Conservation (phyloP, 2,329 filamentous ascomycete genomes). For the Monascus ruber region DNA sequence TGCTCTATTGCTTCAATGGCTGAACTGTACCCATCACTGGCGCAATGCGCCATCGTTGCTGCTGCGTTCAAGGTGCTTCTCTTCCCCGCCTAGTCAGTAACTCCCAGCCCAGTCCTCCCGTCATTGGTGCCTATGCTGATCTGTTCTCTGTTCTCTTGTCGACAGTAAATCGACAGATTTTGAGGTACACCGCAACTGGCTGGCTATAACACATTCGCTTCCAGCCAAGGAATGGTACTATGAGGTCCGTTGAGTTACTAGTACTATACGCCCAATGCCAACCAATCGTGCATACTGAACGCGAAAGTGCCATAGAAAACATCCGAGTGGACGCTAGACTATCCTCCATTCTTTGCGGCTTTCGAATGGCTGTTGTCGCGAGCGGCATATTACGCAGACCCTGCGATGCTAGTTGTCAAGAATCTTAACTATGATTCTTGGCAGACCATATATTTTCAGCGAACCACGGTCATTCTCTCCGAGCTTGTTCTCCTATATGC, state of each 20-base stretch:
- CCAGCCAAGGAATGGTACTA: constrained; percentile 87
- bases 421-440: constrained; percentile 81
- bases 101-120: too few species aligned
- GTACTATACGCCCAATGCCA: background rate
- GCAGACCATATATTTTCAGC: constrained; percentile 89
- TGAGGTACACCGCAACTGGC: constrained; percentile 97
- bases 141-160: constrained; percentile 2
- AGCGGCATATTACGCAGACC: constrained; percentile 63
- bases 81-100: constrained; percentile 81
- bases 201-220: constrained; percentile 85
- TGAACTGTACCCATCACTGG: constrained; percentile 73
- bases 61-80: constrained; percentile 83
- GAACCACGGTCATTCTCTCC: constrained; percentile 72
- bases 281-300: constrained; percentile 3
- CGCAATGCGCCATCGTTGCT: constrained; percentile 76
- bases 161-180: constrained; percentile 95
- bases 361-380: constrained; percentile 92
- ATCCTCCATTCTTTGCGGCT: constrained; percentile 94
- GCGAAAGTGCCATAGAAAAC: constrained; percentile 49
- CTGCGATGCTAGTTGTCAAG: constrained; percentile 67
- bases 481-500: constrained; percentile 78
- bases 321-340: constrained; percentile 98
- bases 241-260: constrained; percentile 45
- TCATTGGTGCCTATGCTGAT: background rate
- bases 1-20: constrained; percentile 46